These are phyloP conservation scores for Fusarium citri DNA, from an alignment of 2,329 filamentous ascomycete genomes.

Conservation along the genomic window DNA sequence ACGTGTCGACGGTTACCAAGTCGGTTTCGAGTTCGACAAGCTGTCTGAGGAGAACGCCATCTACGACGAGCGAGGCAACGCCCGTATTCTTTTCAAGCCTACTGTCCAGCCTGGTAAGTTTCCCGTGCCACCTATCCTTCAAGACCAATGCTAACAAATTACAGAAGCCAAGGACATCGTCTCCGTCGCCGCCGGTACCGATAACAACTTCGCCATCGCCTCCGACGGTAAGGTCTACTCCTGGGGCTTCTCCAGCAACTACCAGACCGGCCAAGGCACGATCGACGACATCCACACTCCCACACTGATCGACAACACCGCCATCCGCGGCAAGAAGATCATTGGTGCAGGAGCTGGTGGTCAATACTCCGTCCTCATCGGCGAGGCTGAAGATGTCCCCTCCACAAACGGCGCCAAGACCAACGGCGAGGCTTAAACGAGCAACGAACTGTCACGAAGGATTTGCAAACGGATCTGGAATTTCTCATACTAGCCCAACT, in stretches of 20 bases:
- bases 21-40: conserved; percentile 67
- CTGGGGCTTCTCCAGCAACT: conserved; percentile 85
- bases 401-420: conserved; percentile 48
- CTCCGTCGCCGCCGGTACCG: conserved; percentile 71
- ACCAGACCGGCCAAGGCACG: conserved; percentile 81
- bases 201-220: conserved; percentile 80
- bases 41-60: conserved; percentile 65
- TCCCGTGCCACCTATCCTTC: neutral
- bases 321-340: conserved; percentile 79
- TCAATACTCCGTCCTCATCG: conserved; percentile 78
- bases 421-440: conserved; percentile 37
- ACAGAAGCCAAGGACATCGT: conserved; percentile 64
- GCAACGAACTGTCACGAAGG: conserved; percentile 13
- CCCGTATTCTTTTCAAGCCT: conserved; percentile 70
- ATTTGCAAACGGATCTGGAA: conserved; percentile 9
- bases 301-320: conserved; percentile 85
- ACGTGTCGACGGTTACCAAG: conserved; percentile 63
- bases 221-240: conserved; percentile 77
- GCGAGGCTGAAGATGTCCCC: conserved; percentile 50
- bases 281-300: conserved; percentile 84
- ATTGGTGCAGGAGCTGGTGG: conserved; percentile 87
- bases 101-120: conserved; percentile 58
- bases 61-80: conserved; percentile 69
- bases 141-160: conserved; percentile 1
- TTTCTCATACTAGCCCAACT: conserved; percentile 28